phyloP scores from a whole-genome alignment of 441 rosid species.

The California macrophylla region DNA sequence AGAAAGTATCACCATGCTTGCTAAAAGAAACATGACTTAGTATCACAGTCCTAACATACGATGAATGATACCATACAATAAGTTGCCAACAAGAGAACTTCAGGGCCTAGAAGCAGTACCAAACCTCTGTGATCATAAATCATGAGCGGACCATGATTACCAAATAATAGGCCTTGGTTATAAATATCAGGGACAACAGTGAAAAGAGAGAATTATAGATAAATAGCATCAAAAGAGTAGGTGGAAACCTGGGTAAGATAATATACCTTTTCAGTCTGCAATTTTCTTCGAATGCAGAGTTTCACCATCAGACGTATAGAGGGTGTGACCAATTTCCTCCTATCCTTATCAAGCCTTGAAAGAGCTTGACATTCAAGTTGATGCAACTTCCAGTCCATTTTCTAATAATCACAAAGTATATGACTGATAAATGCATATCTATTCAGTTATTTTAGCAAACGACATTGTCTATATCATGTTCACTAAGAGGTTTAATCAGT shows the following conservation, averaged over 20 bases:
- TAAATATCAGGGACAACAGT: not conserved
- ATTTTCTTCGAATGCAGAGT: constrained; percentile 50
- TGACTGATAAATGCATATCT: not conserved
- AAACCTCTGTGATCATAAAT: not conserved
- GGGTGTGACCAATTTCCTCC: constrained; percentile 56
- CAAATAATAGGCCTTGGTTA: not conserved
- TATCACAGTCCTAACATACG: not conserved
- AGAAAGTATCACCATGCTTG: not conserved
- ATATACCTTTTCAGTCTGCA: constrained; percentile 59
- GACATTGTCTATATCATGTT: not conserved
- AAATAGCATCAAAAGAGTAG: not conserved
- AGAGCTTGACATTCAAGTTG: constrained; percentile 67
- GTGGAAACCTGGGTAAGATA: not conserved
- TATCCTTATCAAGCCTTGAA: constrained; percentile 49
- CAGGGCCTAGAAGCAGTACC: not conserved
- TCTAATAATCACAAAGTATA: constrained; percentile 33
- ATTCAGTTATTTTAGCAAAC: not conserved
- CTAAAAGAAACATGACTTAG: not conserved
- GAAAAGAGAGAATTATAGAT: not conserved
- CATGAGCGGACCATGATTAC: not conserved
- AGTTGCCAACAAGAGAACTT: not conserved
- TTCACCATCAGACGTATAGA: constrained; percentile 69
- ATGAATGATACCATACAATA: not conserved
- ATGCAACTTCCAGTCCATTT: constrained; percentile 76
- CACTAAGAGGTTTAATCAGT: not conserved